Evolutionary conservation across 148 eudicot species (phyloP).

Genomic region (Pharnaceum exiguum): DNA sequence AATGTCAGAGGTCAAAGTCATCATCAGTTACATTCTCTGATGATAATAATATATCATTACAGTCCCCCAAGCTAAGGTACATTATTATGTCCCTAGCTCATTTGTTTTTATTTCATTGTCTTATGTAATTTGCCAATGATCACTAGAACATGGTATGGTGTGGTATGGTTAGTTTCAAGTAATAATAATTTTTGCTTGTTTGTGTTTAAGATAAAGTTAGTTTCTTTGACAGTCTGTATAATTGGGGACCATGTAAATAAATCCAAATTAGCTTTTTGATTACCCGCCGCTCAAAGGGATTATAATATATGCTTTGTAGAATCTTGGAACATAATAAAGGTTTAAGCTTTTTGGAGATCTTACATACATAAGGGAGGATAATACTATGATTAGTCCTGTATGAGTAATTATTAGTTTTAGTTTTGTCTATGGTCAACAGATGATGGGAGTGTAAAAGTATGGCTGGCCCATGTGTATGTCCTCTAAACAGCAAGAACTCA

Average conservation of each 20-base stretch:
- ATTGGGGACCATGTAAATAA: slow-evolving; percentile 8
- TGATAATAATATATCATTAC: slow-evolving; percentile 4
- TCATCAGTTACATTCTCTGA: slow-evolving; percentile 8
- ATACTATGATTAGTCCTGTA: slow-evolving; percentile 17
- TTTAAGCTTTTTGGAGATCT: slow-evolving; percentile 15
- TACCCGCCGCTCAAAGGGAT: slow-evolving; percentile 22
- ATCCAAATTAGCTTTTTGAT: slow-evolving; percentile 1
- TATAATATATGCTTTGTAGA: slow-evolving; percentile 10
- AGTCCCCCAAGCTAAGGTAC: slow-evolving; percentile 6
- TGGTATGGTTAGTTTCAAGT: too few relatives aligned
- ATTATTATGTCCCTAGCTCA: background rate
- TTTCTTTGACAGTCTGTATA: slow-evolving; percentile 5
- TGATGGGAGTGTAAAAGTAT: slow-evolving; percentile 16
- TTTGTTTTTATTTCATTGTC: slow-evolving; percentile 3
- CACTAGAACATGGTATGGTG: too few relatives aligned
- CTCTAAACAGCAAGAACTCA: slow-evolving; percentile 20
- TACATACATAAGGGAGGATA: slow-evolving; percentile 13
- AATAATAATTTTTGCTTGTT: background rate
- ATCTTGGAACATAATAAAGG: slow-evolving; percentile 15
- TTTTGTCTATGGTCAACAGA: slow-evolving; percentile 11
- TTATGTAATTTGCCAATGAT: background rate
- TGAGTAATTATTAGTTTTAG: too few relatives aligned
- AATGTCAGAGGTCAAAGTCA: slow-evolving; percentile 2
- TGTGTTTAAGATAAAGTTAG: background rate
- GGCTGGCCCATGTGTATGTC: slow-evolving; percentile 35